A percentile compares a stretch with the other conserved stretches of the same genome.
Evolutionary conservation across 164 flowering plant species (phyloP).

Genomic region (Kingdonia uniflora): DNA sequence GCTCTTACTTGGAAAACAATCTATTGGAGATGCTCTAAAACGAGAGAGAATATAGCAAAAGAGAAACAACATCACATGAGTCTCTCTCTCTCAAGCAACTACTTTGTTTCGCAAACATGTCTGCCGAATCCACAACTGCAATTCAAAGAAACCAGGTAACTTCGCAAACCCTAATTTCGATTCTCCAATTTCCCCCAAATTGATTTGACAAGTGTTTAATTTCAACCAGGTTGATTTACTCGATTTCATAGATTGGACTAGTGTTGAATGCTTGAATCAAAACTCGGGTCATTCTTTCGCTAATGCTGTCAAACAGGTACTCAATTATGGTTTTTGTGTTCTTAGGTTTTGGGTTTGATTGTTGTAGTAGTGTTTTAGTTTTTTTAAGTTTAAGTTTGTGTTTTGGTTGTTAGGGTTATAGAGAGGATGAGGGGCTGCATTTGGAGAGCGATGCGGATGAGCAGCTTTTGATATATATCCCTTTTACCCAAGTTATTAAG

Average conservation of each 20-base stretch:
- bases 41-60: too few species aligned
- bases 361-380: too few species aligned
- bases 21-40: too few species aligned
- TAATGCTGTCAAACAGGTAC: constrained; percentile 88
- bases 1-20: too few species aligned
- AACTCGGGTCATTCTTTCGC: constrained; percentile 42
- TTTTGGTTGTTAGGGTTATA: constrained; percentile 46
- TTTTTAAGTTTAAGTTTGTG: background rate
- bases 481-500: constrained; percentile 84
- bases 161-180: background rate
- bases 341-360: background rate
- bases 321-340: constrained; percentile 3
- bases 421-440: constrained; percentile 80
- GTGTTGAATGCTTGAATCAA: constrained; percentile 89
- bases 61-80: too few species aligned
- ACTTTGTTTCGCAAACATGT: constrained; percentile 21
- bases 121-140: constrained; percentile 42
- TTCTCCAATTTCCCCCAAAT: too few species aligned
- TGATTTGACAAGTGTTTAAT: too few species aligned
- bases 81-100: too few species aligned
- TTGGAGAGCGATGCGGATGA: constrained; percentile 98
- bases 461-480: constrained; percentile 80
- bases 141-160: constrained; percentile 35
- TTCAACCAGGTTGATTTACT: constrained; percentile 64
- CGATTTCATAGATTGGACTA: constrained; percentile 80